Conservation (phyloP, 1,139 yeast genomes). For the Magnusiomyces suaveolens region DNA sequence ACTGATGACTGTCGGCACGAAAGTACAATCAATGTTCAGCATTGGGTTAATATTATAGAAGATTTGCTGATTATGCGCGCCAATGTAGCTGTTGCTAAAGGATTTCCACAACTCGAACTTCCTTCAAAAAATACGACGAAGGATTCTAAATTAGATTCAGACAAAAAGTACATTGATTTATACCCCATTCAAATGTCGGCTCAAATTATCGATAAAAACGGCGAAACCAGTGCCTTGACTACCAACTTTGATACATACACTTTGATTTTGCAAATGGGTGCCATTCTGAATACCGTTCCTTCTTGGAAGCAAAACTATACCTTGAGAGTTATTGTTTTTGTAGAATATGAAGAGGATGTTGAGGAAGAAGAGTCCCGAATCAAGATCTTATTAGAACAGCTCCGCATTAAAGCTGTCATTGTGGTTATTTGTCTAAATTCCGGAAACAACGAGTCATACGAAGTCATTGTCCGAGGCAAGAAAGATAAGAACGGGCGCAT, state of each 20-base stretch:
- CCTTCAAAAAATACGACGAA: slow-evolving; percentile 35
- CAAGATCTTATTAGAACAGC: slow-evolving; percentile 50
- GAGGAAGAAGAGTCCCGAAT: slow-evolving; percentile 60
- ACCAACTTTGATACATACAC: slow-evolving; percentile 94
- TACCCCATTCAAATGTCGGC: slow-evolving; percentile 97
- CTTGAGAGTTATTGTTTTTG: slow-evolving; percentile 79
- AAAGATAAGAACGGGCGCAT: slow-evolving; percentile 27
- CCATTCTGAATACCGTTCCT: slow-evolving; percentile 83
- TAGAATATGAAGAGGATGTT: slow-evolving; percentile 62
- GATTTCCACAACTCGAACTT: slow-evolving; percentile 53
- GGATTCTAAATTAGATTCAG: slow-evolving; percentile 6
- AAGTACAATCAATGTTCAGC: slow-evolving; percentile 55
- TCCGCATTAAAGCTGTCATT: slow-evolving; percentile 74
- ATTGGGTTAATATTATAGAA: slow-evolving; percentile 89
- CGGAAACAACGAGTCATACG: slow-evolving; percentile 55
- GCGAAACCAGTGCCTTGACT: slow-evolving; percentile 57
- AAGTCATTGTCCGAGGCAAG: slow-evolving; percentile 65
- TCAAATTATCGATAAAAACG: slow-evolving; percentile 52
- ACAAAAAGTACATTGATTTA: slow-evolving; percentile 51
- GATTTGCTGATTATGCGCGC: slow-evolving; percentile 88
- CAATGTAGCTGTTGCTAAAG: slow-evolving; percentile 88
- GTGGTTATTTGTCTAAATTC: slow-evolving; percentile 58
- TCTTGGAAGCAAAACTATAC: slow-evolving; percentile 74
- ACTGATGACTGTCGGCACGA: slow-evolving; percentile 75
- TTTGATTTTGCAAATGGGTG: slow-evolving; percentile 82